A percentile compares a stretch with the other conserved stretches of the same genome.
Evolutionary conservation across 2,329 filamentous ascomycete genomes (phyloP).

Genomic region (Verticillium longisporum): DNA sequence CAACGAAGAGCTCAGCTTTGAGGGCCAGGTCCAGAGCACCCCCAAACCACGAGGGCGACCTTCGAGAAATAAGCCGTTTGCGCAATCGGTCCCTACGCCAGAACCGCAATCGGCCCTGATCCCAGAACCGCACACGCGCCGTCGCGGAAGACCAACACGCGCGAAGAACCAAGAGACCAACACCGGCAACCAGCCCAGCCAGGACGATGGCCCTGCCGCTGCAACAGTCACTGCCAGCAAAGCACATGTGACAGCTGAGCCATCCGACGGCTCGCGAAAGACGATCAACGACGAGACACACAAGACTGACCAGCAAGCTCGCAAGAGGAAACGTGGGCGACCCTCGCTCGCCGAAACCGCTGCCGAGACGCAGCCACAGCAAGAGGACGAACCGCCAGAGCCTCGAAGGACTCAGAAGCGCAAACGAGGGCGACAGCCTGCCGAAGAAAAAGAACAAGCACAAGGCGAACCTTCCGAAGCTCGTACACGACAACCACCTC

Average conservation of each 20-base stretch:
- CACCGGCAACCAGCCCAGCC: neutral
- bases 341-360: slow-evolving; percentile 26
- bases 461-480: neutral
- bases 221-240: neutral
- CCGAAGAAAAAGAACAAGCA: slow-evolving; percentile 9
- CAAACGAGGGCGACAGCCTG: slow-evolving; percentile 22
- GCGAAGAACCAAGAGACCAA: neutral
- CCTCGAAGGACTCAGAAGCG: slow-evolving; percentile 2
- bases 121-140: neutral
- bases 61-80: neutral
- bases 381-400: slow-evolving; percentile 10
- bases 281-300: neutral
- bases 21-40: slow-evolving; percentile 46
- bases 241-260: neutral
- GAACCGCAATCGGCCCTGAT: neutral
- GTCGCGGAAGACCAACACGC: neutral
- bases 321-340: slow-evolving; percentile 36
- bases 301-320: slow-evolving; percentile 1
- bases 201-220: neutral
- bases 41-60: neutral
- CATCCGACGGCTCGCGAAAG: neutral
- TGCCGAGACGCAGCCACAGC: slow-evolving; percentile 11
- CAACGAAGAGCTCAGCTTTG: slow-evolving; percentile 28
- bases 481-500: neutral
- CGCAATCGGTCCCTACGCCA: neutral